Conservation (phyloP, 2,329 filamentous ascomycete genomes). For the Ceratocystis harringtonii region DNA sequence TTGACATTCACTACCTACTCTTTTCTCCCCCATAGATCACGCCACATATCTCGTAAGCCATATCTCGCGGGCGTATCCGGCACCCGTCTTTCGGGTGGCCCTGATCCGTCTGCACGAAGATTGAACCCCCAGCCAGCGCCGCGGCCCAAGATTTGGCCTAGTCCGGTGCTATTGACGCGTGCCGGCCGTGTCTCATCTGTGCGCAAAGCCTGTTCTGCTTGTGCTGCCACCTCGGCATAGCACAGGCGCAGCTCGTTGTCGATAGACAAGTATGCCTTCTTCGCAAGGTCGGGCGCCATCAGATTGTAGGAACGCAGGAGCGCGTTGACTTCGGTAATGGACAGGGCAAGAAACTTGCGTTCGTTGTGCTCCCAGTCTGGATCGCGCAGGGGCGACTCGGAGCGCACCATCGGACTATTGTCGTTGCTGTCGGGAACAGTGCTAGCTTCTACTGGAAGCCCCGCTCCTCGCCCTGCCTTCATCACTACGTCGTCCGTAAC, state of each 20-base stretch:
- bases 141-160: too few relatives aligned
- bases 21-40: conserved; percentile 47
- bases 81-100: conserved; percentile 32
- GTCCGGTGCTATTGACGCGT: too few relatives aligned
- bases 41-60: conserved; percentile 80
- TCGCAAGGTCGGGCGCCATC: conserved; percentile 80
- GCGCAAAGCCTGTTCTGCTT: conserved; percentile 37
- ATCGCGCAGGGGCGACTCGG: conserved; percentile 54
- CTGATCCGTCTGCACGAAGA: conserved; percentile 46
- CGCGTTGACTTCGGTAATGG: conserved; percentile 62
- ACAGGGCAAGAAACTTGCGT: conserved; percentile 56
- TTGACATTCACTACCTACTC: not conserved
- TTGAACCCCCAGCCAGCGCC: too few relatives aligned
- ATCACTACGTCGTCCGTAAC: conserved; percentile 35
- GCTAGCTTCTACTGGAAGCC: not conserved
- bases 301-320: conserved; percentile 83
- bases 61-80: conserved; percentile 55
- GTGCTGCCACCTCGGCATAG: conserved; percentile 73
- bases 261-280: conserved; percentile 80
- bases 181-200: too few relatives aligned
- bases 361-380: conserved; percentile 60
- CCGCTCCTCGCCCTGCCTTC: conserved; percentile 27
- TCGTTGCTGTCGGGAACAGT: not conserved
- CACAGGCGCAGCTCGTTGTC: conserved; percentile 68
- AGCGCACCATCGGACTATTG: not conserved